These are phyloP conservation scores for Peronospora farinosa DNA, from an alignment of 352 stramenopile species.

Conservation along the genomic window DNA sequence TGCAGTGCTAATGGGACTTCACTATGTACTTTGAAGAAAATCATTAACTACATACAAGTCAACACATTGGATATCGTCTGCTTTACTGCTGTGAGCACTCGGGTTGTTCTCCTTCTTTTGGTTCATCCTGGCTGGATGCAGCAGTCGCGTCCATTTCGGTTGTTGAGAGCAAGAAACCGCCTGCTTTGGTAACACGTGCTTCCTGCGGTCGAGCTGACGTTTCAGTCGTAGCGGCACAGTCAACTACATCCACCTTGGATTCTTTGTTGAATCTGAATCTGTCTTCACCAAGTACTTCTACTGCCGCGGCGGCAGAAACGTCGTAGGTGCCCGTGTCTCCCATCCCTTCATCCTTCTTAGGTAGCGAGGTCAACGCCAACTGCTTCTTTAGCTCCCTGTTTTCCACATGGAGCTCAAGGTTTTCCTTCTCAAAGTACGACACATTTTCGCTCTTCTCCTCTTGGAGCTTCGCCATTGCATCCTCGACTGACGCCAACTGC, in stretches of 20 bases:
- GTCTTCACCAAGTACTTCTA: conserved; percentile 17
- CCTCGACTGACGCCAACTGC: conserved; percentile 27
- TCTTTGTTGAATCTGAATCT: conserved; percentile 2
- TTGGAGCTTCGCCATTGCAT: conserved; percentile 20
- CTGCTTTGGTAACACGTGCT: conserved; percentile 1
- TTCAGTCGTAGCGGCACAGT: neutral
- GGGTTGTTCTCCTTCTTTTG: conserved; percentile 31
- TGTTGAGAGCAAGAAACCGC: conserved; percentile 40
- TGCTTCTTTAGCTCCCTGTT: conserved; percentile 51
- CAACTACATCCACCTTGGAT: conserved; percentile 4
- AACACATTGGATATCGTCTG: neutral
- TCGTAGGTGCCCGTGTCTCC: conserved; percentile 22
- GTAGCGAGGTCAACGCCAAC: conserved; percentile 20
- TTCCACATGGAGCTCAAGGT: conserved; percentile 56
- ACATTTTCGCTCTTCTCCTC: conserved; percentile 36
- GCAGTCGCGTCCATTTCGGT: conserved; percentile 21
- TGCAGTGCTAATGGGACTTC: too few relatives aligned
- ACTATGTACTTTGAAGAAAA: neutral
- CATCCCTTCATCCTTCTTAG: conserved; percentile 11
- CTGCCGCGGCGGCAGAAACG: conserved; percentile 26
- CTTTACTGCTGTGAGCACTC: conserved; percentile 49
- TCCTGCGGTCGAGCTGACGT: neutral
- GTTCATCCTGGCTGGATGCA: conserved; percentile 21
- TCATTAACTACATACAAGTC: conserved; percentile 16
- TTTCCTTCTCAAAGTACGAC: conserved; percentile 62